phyloP scores from a whole-genome alignment of 768 basidiomycete genomes.

The Atractiella rhizophila region DNA sequence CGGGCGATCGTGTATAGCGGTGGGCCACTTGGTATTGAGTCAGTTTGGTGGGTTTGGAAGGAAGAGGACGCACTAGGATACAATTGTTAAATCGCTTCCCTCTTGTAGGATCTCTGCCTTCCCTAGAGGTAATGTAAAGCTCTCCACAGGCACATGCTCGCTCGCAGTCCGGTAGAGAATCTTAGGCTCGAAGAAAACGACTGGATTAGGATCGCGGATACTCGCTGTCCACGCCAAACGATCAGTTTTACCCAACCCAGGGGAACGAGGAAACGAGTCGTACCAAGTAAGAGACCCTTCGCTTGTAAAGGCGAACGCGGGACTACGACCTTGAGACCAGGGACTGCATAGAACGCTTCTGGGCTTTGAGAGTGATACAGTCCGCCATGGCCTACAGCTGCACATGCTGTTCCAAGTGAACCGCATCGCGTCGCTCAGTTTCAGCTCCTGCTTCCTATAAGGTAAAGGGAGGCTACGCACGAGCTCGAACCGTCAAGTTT shows the following conservation, averaged over 20 bases:
- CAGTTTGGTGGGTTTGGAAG: too few relatives aligned
- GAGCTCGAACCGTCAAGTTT: constrained; percentile 17
- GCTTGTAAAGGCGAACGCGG: constrained; percentile 84
- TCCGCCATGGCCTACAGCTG: constrained; percentile 77
- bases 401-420: constrained; percentile 61
- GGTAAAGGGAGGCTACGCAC: constrained; percentile 29
- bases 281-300: constrained; percentile 53
- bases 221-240: too few relatives aligned
- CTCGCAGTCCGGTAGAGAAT: constrained; percentile 75
- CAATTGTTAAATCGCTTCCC: constrained; percentile 63
- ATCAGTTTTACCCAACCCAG: too few relatives aligned
- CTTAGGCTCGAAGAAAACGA: constrained; percentile 92
- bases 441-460: too few relatives aligned
- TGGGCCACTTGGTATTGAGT: too few relatives aligned
- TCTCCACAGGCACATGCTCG: constrained; percentile 73
- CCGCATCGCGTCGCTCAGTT: too few relatives aligned
- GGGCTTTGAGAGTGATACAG: constrained; percentile 88
- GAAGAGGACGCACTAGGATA: too few relatives aligned
- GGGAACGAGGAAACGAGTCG: not conserved
- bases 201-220: constrained; percentile 77
- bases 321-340: constrained; percentile 78
- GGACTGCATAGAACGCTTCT: constrained; percentile 78
- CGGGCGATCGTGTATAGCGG: constrained; percentile 71
- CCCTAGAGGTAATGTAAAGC: constrained; percentile 39
- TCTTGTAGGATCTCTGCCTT: constrained; percentile 47